A percentile compares a stretch with the other conserved stretches of the same genome.
These are phyloP conservation scores for Colletotrichum tabaci DNA, from an alignment of 2,329 filamentous ascomycete genomes.

Conservation along the genomic window DNA sequence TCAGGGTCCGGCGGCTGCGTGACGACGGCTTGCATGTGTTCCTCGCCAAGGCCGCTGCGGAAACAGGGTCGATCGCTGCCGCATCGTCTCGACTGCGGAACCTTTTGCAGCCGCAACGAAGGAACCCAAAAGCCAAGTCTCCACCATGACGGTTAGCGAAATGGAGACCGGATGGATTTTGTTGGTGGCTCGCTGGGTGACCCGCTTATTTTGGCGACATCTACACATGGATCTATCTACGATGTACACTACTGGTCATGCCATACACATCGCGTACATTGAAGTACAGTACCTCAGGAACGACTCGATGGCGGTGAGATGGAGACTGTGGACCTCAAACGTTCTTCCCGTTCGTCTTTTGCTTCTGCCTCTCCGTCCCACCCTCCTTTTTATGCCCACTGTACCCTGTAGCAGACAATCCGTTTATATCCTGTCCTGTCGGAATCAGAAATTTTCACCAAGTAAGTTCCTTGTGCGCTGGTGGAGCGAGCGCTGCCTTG, in stretches of 20 bases:
- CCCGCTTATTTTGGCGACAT: constrained; percentile 23
- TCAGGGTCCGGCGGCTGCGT: constrained; percentile 39
- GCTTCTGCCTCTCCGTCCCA: constrained; percentile 1
- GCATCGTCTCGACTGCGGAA: constrained; percentile 26
- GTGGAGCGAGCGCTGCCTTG: constrained; percentile 34
- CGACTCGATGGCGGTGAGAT: constrained; percentile 3
- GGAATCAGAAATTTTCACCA: constrained; percentile 28
- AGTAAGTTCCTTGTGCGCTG: constrained; percentile 32
- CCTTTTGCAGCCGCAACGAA: constrained; percentile 31
- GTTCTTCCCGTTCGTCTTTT: neutral
- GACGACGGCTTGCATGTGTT: constrained; percentile 39
- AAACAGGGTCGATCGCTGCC: constrained; percentile 38
- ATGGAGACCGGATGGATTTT: constrained; percentile 22
- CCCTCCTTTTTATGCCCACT: neutral
- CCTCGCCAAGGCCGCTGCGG: constrained; percentile 31
- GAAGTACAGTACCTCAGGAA: neutral
- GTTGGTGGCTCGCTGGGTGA: constrained; percentile 24
- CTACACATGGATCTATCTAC: neutral
- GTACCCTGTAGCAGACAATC: neutral
- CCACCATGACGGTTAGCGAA: constrained; percentile 38
- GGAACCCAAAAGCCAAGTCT: constrained; percentile 21
- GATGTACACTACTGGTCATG: neutral
- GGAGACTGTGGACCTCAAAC: neutral
- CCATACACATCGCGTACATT: neutral
- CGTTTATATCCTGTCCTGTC: constrained; percentile 24